A percentile compares a stretch with the other conserved stretches of the same genome.
Conservation (phyloP, 106 monocot species). For the Ottelia alismoides region DNA sequence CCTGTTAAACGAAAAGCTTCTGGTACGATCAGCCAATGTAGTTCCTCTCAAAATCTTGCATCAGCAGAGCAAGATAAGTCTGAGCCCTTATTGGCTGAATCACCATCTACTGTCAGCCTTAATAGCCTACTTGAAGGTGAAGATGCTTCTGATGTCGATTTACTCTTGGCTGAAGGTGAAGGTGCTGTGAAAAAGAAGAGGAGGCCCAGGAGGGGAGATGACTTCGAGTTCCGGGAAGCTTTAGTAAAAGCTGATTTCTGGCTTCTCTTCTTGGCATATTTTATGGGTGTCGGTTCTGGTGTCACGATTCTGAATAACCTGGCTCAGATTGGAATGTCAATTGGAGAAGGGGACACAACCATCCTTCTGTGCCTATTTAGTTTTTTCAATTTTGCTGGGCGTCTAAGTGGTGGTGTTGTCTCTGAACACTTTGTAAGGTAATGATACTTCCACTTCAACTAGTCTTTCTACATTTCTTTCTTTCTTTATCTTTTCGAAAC, state of each 20-base stretch:
- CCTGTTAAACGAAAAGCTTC: constrained; percentile 19
- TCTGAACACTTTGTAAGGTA: constrained; percentile 85
- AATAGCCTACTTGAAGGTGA: constrained; percentile 18
- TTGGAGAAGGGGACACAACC: constrained; percentile 49
- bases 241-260: constrained; percentile 88
- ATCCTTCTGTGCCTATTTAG: constrained; percentile 59
- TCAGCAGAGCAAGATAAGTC: constrained; percentile 21
- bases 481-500: neutral
- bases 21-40: constrained; percentile 8
- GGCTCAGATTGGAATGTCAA: constrained; percentile 75
- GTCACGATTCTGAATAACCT: constrained; percentile 80
- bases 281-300: constrained; percentile 68
- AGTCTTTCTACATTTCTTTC: too few species aligned
- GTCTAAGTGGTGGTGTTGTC: constrained; percentile 57
- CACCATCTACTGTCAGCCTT: constrained; percentile 31
- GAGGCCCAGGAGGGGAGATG: constrained; percentile 69
- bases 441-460: neutral
- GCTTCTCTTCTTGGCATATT: constrained; percentile 59
- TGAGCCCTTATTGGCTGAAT: constrained; percentile 34
- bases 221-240: constrained; percentile 61
- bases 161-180: constrained; percentile 74
- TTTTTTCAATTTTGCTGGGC: constrained; percentile 73
- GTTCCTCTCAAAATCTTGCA: constrained; percentile 24
- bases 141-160: constrained; percentile 50
- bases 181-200: constrained; percentile 74